These are phyloP conservation scores for Zasmidium cellare DNA, from an alignment of 2,329 filamentous ascomycete species.

Conservation along the genomic window DNA sequence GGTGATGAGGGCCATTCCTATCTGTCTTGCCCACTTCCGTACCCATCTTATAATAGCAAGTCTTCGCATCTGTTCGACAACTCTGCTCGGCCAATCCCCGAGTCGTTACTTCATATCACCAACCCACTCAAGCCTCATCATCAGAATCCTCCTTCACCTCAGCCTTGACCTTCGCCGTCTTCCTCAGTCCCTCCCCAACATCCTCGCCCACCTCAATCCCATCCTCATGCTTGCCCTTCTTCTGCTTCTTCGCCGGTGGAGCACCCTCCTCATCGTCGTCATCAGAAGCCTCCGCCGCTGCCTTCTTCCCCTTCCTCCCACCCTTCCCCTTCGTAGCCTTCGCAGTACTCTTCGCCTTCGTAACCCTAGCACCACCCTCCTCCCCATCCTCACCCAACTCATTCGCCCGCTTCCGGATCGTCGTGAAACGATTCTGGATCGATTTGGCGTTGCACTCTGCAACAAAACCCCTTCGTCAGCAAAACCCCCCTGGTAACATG, in stretches of 20 bases:
- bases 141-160: neutral
- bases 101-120: too few relatives aligned
- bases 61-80: too few relatives aligned
- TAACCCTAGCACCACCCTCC: too few relatives aligned
- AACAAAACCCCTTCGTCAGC: neutral
- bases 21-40: too few relatives aligned
- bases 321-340: neutral
- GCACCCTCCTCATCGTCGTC: neutral
- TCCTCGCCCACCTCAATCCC: conserved; percentile 30
- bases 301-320: too few relatives aligned
- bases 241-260: neutral
- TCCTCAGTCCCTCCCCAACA: conserved; percentile 14
- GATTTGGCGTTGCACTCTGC: conserved; percentile 35
- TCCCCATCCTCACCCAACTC: neutral
- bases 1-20: too few relatives aligned
- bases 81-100: too few relatives aligned
- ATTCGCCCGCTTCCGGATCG: conserved; percentile 22
- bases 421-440: conserved; percentile 31
- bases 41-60: too few relatives aligned
- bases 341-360: neutral
- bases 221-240: conserved; percentile 12
- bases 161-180: neutral
- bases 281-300: neutral
- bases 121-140: too few relatives aligned
- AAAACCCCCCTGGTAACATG: neutral